These are phyloP conservation scores for Magnaporthales sp. DNA, from an alignment of 2,329 filamentous ascomycete genomes.

Conservation along the genomic window DNA sequence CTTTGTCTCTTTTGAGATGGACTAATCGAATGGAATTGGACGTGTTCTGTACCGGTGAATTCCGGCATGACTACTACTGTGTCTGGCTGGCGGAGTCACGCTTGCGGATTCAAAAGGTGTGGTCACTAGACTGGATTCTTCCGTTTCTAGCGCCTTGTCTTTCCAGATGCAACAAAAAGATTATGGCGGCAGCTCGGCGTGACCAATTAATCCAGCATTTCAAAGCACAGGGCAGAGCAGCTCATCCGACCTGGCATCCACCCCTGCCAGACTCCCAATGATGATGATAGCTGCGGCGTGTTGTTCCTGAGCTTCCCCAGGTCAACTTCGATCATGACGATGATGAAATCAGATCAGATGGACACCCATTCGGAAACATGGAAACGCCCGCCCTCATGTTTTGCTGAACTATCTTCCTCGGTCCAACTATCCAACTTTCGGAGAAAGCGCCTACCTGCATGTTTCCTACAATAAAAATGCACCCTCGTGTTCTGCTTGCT, in stretches of 20 bases:
- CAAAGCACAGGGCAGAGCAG: neutral
- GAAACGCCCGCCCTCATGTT: neutral
- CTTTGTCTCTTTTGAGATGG: neutral
- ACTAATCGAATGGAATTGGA: neutral
- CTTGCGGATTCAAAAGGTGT: neutral
- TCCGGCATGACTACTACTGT: neutral
- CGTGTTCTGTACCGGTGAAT: neutral
- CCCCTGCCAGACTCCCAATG: neutral
- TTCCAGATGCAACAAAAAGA: neutral
- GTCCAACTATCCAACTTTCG: neutral
- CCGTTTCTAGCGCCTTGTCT: neutral
- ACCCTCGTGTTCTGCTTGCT: neutral
- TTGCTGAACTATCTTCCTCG: neutral
- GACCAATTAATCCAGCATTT: neutral
- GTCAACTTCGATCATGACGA: neutral
- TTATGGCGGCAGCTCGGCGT: neutral
- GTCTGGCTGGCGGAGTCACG: neutral
- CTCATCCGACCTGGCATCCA: neutral
- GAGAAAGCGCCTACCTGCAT: neutral
- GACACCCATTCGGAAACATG: neutral
- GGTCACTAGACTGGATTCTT: neutral
- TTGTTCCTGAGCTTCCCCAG: neutral
- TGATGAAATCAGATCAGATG: neutral
- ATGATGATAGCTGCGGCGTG: constrained; percentile 1
- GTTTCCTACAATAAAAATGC: neutral